Evolutionary conservation across 2,329 filamentous ascomycete species (phyloP).

Genomic region (Monosporascus sp.): DNA sequence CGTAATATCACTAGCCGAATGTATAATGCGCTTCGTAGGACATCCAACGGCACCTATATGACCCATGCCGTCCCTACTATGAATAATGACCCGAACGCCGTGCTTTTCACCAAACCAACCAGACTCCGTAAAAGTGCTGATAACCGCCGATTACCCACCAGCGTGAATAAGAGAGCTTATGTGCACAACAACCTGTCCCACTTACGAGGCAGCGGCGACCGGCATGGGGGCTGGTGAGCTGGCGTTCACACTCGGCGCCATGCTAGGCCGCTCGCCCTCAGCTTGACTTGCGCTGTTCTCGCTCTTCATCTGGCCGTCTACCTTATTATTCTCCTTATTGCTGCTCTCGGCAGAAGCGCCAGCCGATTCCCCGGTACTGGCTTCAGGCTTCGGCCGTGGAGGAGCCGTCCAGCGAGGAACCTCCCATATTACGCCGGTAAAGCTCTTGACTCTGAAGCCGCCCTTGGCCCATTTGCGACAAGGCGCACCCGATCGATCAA

Average conservation of each 20-base stretch:
- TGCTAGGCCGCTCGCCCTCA: conserved; percentile 50
- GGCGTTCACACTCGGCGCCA: conserved; percentile 42
- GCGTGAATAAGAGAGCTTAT: background rate
- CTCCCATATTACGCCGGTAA: conserved; percentile 81
- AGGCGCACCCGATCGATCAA: conserved; percentile 86
- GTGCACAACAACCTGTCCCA: background rate
- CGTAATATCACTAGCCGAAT: background rate
- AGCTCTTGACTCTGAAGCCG: conserved; percentile 80
- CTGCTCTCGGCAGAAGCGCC: conserved; percentile 43
- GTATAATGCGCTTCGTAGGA: background rate
- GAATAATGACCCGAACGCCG: conserved; percentile 22
- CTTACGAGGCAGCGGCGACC: conserved; percentile 38
- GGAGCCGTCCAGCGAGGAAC: conserved; percentile 78
- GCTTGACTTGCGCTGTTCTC: conserved; percentile 31
- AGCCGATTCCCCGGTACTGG: conserved; percentile 38
- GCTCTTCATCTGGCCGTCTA: conserved; percentile 51
- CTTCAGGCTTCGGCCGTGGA: conserved; percentile 45
- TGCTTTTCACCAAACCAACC: conserved; percentile 18
- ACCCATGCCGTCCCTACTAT: conserved; percentile 4
- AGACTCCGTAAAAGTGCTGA: conserved; percentile 9
- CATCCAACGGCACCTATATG: background rate
- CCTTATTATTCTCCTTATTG: conserved; percentile 61
- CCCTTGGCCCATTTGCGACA: conserved; percentile 89
- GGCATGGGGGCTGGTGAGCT: conserved; percentile 47
- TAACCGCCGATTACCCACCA: too few relatives aligned